phyloP scores from a whole-genome alignment of 768 basidiomycete genomes.

The Boletus fagicola region DNA sequence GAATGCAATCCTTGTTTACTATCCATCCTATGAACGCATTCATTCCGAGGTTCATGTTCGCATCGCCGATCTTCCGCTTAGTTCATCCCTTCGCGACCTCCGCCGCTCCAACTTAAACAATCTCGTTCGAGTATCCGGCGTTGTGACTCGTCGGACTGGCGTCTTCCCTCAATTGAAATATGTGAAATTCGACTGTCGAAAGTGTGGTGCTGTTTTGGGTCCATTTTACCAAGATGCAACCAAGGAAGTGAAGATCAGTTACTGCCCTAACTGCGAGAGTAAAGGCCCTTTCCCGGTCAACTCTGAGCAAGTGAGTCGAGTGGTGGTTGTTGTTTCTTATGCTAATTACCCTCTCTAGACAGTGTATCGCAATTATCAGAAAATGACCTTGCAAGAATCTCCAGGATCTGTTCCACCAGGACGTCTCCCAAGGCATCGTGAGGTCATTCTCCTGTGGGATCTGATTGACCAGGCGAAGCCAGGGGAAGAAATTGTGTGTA shows the following conservation, averaged over 20 bases:
- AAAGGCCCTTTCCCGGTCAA: constrained; percentile 96
- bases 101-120: constrained; percentile 91
- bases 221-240: constrained; percentile 98
- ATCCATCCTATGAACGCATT: constrained; percentile 94
- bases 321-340: not conserved
- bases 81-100: constrained; percentile 88
- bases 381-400: constrained; percentile 97
- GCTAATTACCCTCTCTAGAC: constrained; percentile 53
- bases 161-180: constrained; percentile 99
- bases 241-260: constrained; percentile 91
- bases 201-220: constrained; percentile 90
- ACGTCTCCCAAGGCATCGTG: constrained; percentile 93
- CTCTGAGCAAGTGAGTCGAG: constrained; percentile 76
- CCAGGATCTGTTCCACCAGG: constrained; percentile 98
- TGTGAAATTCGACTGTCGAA: constrained; percentile 97
- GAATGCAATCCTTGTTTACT: constrained; percentile 91
- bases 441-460: constrained; percentile 97
- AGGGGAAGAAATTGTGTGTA: constrained; percentile 91
- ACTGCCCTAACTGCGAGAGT: constrained; percentile 91
- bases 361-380: constrained; percentile 97
- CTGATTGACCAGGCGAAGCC: constrained; percentile 98
- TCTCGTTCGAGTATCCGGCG: constrained; percentile 91
- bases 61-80: constrained; percentile 89
- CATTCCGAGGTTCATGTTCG: constrained; percentile 98
- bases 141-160: constrained; percentile 92